Evolutionary conservation across 495 filamentous ascomycete genomes (phyloP).

Genomic region (Tuber aestivum): DNA sequence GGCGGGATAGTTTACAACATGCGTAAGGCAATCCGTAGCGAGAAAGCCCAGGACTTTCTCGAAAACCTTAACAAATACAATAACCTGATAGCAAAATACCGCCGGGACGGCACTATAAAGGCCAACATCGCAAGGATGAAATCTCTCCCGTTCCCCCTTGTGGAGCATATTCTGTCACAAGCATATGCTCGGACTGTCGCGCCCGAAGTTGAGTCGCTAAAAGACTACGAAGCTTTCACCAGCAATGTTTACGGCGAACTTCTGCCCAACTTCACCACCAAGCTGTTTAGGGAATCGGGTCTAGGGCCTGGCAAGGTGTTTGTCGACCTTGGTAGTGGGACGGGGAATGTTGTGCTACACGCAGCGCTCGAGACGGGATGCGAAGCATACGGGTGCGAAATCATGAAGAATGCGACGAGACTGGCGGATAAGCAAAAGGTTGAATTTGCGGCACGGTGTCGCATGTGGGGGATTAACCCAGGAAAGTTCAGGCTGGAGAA

Average conservation of each 20-base stretch:
- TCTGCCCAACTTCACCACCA: slow-evolving; percentile 71
- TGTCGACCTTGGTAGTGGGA: slow-evolving; percentile 88
- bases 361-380: slow-evolving; percentile 89
- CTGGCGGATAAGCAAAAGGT: slow-evolving; percentile 78
- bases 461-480: slow-evolving; percentile 77
- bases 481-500: slow-evolving; percentile 73
- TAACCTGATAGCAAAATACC: slow-evolving; percentile 53
- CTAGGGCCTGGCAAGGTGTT: slow-evolving; percentile 77
- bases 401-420: slow-evolving; percentile 80
- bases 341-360: slow-evolving; percentile 91
- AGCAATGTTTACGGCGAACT: slow-evolving; percentile 95
- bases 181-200: slow-evolving; percentile 89
- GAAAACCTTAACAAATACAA: slow-evolving; percentile 71
- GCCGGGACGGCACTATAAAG: slow-evolving; percentile 60
- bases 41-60: slow-evolving; percentile 62
- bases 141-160: slow-evolving; percentile 60
- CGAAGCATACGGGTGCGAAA: slow-evolving; percentile 93
- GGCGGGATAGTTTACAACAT: slow-evolving; percentile 57
- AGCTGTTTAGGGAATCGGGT: slow-evolving; percentile 64
- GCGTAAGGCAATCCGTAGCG: slow-evolving; percentile 53
- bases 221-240: slow-evolving; percentile 75
- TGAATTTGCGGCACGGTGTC: slow-evolving; percentile 77
- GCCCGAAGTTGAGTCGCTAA: slow-evolving; percentile 71
- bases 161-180: slow-evolving; percentile 77
- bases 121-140: slow-evolving; percentile 62